phyloP scores from a whole-genome alignment of 2,329 filamentous ascomycete species.

The Aspergillus versicolor region DNA sequence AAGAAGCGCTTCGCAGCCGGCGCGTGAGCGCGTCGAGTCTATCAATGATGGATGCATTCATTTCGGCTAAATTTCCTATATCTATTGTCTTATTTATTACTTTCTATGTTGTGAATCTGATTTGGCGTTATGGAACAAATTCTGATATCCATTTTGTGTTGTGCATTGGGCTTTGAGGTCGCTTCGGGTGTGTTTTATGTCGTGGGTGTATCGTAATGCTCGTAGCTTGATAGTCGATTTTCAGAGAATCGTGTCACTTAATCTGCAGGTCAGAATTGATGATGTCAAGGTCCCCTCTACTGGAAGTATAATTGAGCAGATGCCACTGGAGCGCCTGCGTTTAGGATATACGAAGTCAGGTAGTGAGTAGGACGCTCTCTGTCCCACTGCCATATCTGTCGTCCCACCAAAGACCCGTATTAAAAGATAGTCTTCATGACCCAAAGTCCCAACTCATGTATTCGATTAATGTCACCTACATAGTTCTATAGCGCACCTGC shows the following conservation, averaged over 20 bases:
- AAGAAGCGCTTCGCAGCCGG: conserved; percentile 47
- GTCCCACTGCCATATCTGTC: too few species aligned
- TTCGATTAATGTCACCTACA: too few species aligned
- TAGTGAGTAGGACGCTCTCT: too few species aligned
- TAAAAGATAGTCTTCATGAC: too few species aligned
- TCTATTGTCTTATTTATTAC: conserved; percentile 8
- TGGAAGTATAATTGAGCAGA: neutral
- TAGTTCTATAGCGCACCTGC: too few species aligned
- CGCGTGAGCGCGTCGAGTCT: conserved; percentile 16
- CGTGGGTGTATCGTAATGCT: neutral
- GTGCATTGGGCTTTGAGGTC: neutral
- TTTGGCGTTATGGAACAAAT: conserved; percentile 8
- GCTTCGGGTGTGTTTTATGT: neutral
- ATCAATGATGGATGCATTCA: neutral
- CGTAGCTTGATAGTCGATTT: neutral
- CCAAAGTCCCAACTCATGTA: too few species aligned
- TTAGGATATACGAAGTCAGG: neutral
- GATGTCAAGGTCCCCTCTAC: neutral
- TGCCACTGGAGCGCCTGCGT: neutral
- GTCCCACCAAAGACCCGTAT: too few species aligned
- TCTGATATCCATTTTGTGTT: conserved; percentile 1
- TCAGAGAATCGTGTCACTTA: neutral
- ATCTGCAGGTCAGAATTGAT: neutral
- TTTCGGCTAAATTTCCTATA: neutral
- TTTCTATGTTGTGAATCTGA: conserved; percentile 5